A percentile compares a stretch with the other conserved stretches of the same genome.
Conservation (phyloP, 352 stramenopile species). For the Phytophthora chlamydospora region DNA sequence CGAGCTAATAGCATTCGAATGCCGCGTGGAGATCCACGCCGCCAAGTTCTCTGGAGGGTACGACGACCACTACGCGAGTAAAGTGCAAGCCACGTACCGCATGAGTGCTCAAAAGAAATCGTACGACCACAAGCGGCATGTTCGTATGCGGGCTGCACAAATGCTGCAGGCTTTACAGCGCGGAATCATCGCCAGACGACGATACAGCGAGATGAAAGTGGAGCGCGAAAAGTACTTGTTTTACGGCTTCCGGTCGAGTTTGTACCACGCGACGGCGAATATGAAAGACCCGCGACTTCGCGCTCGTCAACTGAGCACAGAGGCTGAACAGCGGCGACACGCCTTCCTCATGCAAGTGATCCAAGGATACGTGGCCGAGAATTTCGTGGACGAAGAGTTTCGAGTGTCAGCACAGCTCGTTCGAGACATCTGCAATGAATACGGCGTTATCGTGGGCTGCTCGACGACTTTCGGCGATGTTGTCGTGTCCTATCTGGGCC, state of each 20-base stretch:
- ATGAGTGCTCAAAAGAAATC: constrained; percentile 72
- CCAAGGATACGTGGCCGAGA: constrained; percentile 52
- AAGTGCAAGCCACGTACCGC: constrained; percentile 70
- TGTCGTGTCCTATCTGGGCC: constrained; percentile 40
- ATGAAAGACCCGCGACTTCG: constrained; percentile 56
- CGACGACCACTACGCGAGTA: constrained; percentile 71
- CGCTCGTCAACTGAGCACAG: constrained; percentile 38
- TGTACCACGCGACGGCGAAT: constrained; percentile 41
- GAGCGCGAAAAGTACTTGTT: constrained; percentile 65
- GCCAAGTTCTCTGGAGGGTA: constrained; percentile 66
- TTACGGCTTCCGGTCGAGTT: constrained; percentile 69
- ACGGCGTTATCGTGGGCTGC: constrained; percentile 69
- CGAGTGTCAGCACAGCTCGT: constrained; percentile 41
- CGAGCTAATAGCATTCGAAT: constrained; percentile 61
- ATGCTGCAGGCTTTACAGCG: constrained; percentile 74
- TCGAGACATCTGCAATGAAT: constrained; percentile 57
- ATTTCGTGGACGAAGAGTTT: constrained; percentile 45
- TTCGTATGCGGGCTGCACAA: constrained; percentile 56
- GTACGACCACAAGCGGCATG: constrained; percentile 52
- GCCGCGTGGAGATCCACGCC: constrained; percentile 56
- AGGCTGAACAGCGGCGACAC: constrained; percentile 54
- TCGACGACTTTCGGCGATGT: constrained; percentile 50
- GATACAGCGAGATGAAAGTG: constrained; percentile 61
- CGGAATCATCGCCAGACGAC: constrained; percentile 57
- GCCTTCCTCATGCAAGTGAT: constrained; percentile 76